Percentiles rank a stretch among this genome's conserved stretches.
Evolutionary conservation across 768 basidiomycete genomes (phyloP).

Genomic region (Calocybe gangraenosa): DNA sequence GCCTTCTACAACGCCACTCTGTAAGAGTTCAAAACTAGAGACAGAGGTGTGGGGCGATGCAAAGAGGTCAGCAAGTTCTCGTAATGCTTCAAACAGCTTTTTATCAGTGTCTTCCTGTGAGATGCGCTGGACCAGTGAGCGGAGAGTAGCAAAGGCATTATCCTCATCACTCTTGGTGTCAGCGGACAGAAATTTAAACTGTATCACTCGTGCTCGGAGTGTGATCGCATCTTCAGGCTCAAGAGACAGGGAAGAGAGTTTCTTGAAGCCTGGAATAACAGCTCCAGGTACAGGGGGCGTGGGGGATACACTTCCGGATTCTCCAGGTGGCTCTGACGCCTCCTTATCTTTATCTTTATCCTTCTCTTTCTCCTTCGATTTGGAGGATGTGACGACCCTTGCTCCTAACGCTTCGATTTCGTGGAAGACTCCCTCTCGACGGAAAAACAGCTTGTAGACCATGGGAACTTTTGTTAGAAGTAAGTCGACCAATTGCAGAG

Average conservation of each 20-base stretch:
- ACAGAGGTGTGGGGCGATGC: slow-evolving; percentile 71
- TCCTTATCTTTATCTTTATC: slow-evolving; percentile 32
- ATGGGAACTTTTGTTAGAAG: slow-evolving; percentile 79
- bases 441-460: slow-evolving; percentile 85
- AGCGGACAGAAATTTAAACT: slow-evolving; percentile 70
- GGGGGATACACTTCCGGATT: slow-evolving; percentile 32
- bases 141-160: slow-evolving; percentile 60
- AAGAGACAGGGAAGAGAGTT: slow-evolving; percentile 59
- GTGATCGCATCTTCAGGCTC: slow-evolving; percentile 92
- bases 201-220: slow-evolving; percentile 84
- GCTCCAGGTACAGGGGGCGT: slow-evolving; percentile 35
- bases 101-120: slow-evolving; percentile 54
- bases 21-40: slow-evolving; percentile 92
- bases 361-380: slow-evolving; percentile 44
- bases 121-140: slow-evolving; percentile 62
- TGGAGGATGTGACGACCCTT: slow-evolving; percentile 50
- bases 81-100: slow-evolving; percentile 55
- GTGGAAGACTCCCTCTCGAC: slow-evolving; percentile 94
- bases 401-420: slow-evolving; percentile 81
- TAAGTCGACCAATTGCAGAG: slow-evolving; percentile 90
- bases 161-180: slow-evolving; percentile 56
- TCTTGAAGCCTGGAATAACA: slow-evolving; percentile 63
- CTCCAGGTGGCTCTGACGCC: slow-evolving; percentile 30
- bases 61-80: slow-evolving; percentile 79
- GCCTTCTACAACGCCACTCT: slow-evolving; percentile 90